Conservation (phyloP, 495 filamentous ascomycete genomes). For the Aspergillus avenaceus region DNA sequence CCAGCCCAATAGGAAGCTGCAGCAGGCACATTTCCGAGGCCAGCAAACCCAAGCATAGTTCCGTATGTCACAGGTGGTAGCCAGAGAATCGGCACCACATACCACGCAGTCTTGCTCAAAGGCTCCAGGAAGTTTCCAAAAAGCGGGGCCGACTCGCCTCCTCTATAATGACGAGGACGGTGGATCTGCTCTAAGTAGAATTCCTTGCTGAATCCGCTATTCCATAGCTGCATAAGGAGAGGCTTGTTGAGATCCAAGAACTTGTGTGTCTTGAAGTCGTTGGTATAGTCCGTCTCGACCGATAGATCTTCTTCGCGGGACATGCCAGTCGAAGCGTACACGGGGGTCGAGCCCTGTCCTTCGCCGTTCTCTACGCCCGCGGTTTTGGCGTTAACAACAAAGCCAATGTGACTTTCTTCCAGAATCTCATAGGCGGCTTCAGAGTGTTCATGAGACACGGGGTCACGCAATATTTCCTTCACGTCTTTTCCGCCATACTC, state of each 20-base stretch:
- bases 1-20: conserved; percentile 54
- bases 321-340: conserved; percentile 79
- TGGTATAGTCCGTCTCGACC: conserved; percentile 69
- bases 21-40: conserved; percentile 40
- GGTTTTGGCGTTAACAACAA: conserved; percentile 49
- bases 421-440: conserved; percentile 93
- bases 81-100: conserved; percentile 81
- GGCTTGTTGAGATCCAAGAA: conserved; percentile 89
- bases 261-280: conserved; percentile 81
- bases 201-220: conserved; percentile 79
- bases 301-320: conserved; percentile 79
- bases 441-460: conserved; percentile 75
- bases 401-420: conserved; percentile 77
- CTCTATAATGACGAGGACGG: conserved; percentile 88
- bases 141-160: conserved; percentile 84
- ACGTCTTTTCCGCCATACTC: conserved; percentile 91
- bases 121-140: conserved; percentile 99
- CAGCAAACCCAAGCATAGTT: conserved; percentile 59
- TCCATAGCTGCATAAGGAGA: conserved; percentile 85
- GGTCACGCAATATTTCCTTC: conserved; percentile 75
- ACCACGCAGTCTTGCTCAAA: conserved; percentile 90
- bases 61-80: conserved; percentile 76
- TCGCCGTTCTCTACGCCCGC: conserved; percentile 32
- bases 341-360: conserved; percentile 33
- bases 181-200: conserved; percentile 98